Conservation (phyloP, 1,139 yeast genomes). For the Debaryomyces sp. region DNA sequence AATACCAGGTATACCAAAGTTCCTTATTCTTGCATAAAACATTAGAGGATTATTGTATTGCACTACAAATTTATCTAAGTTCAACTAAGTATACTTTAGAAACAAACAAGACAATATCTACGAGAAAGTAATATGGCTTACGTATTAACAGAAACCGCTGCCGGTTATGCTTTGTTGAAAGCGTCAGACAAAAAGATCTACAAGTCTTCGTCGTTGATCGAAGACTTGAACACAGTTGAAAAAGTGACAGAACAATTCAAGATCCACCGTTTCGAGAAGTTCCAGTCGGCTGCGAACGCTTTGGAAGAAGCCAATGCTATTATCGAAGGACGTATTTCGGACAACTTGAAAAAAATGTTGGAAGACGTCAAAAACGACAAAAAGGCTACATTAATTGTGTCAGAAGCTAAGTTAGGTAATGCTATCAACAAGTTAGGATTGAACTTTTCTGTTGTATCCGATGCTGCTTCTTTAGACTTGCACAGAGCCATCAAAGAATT, state of each 20-base stretch:
- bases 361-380: slow-evolving; percentile 85
- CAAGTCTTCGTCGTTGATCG: slow-evolving; percentile 73
- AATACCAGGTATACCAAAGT: background rate
- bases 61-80: background rate
- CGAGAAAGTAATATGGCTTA: slow-evolving; percentile 63
- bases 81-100: background rate
- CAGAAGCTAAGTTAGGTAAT: slow-evolving; percentile 94
- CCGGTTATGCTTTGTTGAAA: slow-evolving; percentile 96
- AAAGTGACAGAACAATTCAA: slow-evolving; percentile 81
- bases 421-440: slow-evolving; percentile 93
- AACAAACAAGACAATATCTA: slow-evolving; percentile 3
- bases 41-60: background rate
- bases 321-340: slow-evolving; percentile 91
- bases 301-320: slow-evolving; percentile 92
- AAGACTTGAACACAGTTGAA: slow-evolving; percentile 82
- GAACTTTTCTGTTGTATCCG: slow-evolving; percentile 86
- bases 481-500: slow-evolving; percentile 95
- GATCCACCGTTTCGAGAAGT: slow-evolving; percentile 93
- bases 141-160: slow-evolving; percentile 97
- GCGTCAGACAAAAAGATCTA: slow-evolving; percentile 97
- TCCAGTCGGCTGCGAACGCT: slow-evolving; percentile 92
- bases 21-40: background rate
- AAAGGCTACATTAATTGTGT: slow-evolving; percentile 86
- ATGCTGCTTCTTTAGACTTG: slow-evolving; percentile 91
- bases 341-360: slow-evolving; percentile 74